Evolutionary conservation across 2,329 filamentous ascomycete species (phyloP).

Genomic region (Fusarium nematophilum): DNA sequence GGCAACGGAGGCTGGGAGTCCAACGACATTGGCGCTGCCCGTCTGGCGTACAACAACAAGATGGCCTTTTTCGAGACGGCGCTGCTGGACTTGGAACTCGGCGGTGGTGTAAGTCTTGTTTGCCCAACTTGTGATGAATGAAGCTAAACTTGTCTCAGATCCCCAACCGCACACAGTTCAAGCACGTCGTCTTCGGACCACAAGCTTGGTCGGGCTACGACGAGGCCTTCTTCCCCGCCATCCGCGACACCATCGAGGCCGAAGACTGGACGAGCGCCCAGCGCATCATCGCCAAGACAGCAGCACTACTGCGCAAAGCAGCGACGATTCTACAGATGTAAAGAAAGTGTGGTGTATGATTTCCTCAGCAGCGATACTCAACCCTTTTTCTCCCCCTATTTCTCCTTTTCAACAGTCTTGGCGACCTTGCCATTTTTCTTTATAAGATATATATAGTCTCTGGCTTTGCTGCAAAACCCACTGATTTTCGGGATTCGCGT

Average conservation of each 20-base stretch:
- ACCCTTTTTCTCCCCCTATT: conserved; percentile 18
- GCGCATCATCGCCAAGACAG: conserved; percentile 76
- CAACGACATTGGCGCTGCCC: conserved; percentile 70
- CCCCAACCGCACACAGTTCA: conserved; percentile 90
- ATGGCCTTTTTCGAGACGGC: conserved; percentile 86
- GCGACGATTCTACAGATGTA: conserved; percentile 52
- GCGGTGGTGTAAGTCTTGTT: conserved; percentile 76
- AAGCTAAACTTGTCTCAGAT: conserved; percentile 62
- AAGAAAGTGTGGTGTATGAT: conserved; percentile 35
- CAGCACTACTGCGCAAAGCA: conserved; percentile 73
- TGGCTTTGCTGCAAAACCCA: conserved; percentile 14
- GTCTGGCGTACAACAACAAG: conserved; percentile 81
- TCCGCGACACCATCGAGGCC: conserved; percentile 80
- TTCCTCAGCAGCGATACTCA: conserved; percentile 22
- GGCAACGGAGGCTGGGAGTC: conserved; percentile 81
- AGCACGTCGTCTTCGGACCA: conserved; percentile 90
- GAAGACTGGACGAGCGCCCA: conserved; percentile 78
- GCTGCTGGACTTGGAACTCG: conserved; percentile 79
- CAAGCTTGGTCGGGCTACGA: conserved; percentile 72
- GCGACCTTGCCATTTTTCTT: conserved; percentile 29
- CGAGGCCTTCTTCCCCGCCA: conserved; percentile 69
- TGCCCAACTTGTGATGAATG: neutral
- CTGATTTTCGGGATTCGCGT: conserved; percentile 25
- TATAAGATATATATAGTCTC: conserved; percentile 33
- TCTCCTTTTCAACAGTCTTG: conserved; percentile 21